phyloP scores from a whole-genome alignment of 2,329 filamentous ascomycete genomes.

The Cryoendolithus antarcticus region DNA sequence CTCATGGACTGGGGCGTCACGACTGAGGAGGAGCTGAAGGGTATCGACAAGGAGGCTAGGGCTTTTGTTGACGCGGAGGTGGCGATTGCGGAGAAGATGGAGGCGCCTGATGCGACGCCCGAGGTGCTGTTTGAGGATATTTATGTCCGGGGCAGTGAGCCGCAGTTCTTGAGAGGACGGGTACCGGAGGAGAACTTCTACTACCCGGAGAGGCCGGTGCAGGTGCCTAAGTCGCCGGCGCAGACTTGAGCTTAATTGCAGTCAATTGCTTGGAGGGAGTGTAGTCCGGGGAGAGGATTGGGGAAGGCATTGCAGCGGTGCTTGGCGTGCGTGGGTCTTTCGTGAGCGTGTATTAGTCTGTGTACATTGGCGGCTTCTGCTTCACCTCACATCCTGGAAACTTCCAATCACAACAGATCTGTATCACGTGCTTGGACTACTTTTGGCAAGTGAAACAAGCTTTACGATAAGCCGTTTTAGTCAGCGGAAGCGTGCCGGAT shows the following conservation, averaged over 20 bases:
- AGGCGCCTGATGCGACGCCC: slow-evolving; percentile 60
- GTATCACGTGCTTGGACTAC: too few relatives aligned
- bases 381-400: too few relatives aligned
- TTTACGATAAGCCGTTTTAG: too few relatives aligned
- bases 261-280: too few relatives aligned
- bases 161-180: slow-evolving; percentile 73
- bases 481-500: too few relatives aligned
- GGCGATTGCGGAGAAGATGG: slow-evolving; percentile 78
- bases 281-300: too few relatives aligned
- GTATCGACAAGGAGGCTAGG: slow-evolving; percentile 86
- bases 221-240: slow-evolving; percentile 18
- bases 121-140: slow-evolving; percentile 94
- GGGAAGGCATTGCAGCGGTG: too few relatives aligned
- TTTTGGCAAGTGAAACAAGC: too few relatives aligned
- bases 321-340: too few relatives aligned
- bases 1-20: slow-evolving; percentile 89
- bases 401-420: too few relatives aligned
- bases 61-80: slow-evolving; percentile 80
- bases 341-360: too few relatives aligned
- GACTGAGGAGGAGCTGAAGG: slow-evolving; percentile 90
- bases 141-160: slow-evolving; percentile 80
- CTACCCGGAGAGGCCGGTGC: slow-evolving; percentile 31
- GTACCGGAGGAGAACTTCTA: slow-evolving; percentile 89
- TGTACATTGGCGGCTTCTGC: too few relatives aligned
- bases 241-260: slow-evolving; percentile 11